phyloP scores from a whole-genome alignment of 805 yeast genomes.

The Scheffersomyces coipomensis region DNA sequence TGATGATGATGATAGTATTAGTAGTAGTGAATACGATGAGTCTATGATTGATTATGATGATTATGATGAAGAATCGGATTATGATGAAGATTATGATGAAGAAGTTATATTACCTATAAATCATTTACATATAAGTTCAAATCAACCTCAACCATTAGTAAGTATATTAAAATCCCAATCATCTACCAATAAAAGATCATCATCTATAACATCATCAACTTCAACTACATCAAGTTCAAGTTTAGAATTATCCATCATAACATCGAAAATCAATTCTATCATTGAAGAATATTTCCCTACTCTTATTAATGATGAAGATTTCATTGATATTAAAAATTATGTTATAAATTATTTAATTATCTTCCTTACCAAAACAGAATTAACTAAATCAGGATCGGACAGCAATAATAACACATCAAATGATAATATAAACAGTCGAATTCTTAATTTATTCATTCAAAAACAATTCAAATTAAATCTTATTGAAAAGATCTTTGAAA shows the following conservation, averaged over 20 bases:
- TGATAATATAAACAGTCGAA: conserved; percentile 2
- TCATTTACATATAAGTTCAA: not conserved
- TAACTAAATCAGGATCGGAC: too few species aligned
- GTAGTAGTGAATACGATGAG: too few species aligned
- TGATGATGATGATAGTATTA: not conserved
- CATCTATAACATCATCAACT: not conserved
- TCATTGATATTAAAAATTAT: conserved; percentile 12
- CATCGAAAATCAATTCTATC: conserved; percentile 6
- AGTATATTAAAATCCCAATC: not conserved
- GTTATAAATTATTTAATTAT: conserved; percentile 10
- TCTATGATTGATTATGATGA: not conserved
- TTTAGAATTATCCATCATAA: not conserved
- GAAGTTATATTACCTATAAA: not conserved
- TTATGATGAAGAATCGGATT: not conserved
- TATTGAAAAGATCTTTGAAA: conserved; percentile 10
- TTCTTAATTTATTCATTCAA: conserved; percentile 9
- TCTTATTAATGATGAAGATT: conserved; percentile 7
- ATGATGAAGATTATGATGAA: not conserved
- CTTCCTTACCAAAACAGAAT: conserved; percentile 3
- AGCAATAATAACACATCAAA: too few species aligned
- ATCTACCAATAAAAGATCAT: not conserved
- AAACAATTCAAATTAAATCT: conserved; percentile 7
- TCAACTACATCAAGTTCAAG: not conserved
- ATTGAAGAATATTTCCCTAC: conserved; percentile 7
- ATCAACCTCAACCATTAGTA: not conserved